A percentile compares a stretch with the other conserved stretches of the same genome.
Evolutionary conservation across 768 basidiomycete genomes (phyloP).

Genomic region (Lentinula lateritia): DNA sequence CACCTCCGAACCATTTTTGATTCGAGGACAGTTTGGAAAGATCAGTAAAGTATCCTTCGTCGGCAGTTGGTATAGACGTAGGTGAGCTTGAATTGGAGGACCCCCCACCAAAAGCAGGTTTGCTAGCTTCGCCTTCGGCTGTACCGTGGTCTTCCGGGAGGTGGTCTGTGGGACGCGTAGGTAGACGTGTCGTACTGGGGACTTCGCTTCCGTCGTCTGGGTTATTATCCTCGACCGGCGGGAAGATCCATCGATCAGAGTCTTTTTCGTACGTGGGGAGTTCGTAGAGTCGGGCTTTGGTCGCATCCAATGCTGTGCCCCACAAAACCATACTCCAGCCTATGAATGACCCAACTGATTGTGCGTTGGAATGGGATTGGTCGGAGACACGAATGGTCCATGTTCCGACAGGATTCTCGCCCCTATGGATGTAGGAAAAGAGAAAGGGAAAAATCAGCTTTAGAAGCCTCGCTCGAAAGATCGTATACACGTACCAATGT

Average conservation of each 20-base stretch:
- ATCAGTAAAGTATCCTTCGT: constrained; percentile 82
- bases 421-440: constrained; percentile 48
- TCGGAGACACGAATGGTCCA: constrained; percentile 91
- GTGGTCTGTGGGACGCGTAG: constrained; percentile 80
- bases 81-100: constrained; percentile 15
- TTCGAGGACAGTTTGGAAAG: constrained; percentile 67
- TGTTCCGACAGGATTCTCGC: constrained; percentile 82
- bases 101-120: constrained; percentile 54
- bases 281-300: constrained; percentile 56
- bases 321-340: constrained; percentile 93
- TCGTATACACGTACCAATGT: constrained; percentile 67
- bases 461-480: neutral
- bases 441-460: neutral
- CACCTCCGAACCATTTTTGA: constrained; percentile 88
- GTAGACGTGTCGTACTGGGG: constrained; percentile 48
- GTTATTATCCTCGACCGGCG: constrained; percentile 36
- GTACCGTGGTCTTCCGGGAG: constrained; percentile 84
- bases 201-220: constrained; percentile 26
- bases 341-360: constrained; percentile 63
- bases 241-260: constrained; percentile 42
- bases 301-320: constrained; percentile 79
- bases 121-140: constrained; percentile 74
- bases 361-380: constrained; percentile 46
- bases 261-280: constrained; percentile 32
- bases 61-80: constrained; percentile 53